Conservation (phyloP, 192 early-diverging fungal species). For the Oehlia diaphana region DNA sequence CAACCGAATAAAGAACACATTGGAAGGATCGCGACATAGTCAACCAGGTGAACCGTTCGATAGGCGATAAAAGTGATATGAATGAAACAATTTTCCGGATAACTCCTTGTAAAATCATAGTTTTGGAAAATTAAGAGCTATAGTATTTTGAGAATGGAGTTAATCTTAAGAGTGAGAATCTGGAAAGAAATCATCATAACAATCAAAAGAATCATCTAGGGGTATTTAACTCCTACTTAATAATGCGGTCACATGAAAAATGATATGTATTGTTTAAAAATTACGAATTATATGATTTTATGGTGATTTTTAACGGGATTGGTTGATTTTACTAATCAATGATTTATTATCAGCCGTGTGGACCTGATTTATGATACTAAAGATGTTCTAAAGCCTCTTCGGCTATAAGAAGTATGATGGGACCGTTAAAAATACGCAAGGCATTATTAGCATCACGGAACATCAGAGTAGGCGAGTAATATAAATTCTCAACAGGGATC, state of each 20-base stretch:
- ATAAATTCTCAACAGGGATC: slow-evolving; percentile 11
- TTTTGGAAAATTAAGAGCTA: background rate
- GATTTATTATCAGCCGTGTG: slow-evolving; percentile 10
- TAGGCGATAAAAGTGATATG: slow-evolving; percentile 16
- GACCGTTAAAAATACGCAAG: background rate
- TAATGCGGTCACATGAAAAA: background rate
- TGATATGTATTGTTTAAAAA: slow-evolving; percentile 7
- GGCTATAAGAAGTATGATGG: slow-evolving; percentile 4
- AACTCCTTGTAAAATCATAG: slow-evolving; percentile 20
- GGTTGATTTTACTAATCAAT: slow-evolving; percentile 1
- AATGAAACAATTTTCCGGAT: slow-evolving; percentile 18
- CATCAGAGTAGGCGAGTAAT: slow-evolving; percentile 4
- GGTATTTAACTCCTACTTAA: slow-evolving; percentile 16
- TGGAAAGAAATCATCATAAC: background rate
- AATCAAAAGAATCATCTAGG: background rate
- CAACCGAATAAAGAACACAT: slow-evolving; percentile 9
- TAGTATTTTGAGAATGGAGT: too few species aligned
- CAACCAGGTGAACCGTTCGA: slow-evolving; percentile 20
- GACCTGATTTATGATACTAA: slow-evolving; percentile 7
- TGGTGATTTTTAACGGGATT: slow-evolving; percentile 12
- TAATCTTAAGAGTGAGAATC: background rate
- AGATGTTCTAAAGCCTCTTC: slow-evolving; percentile 1
- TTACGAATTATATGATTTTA: slow-evolving; percentile 7
- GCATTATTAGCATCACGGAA: slow-evolving; percentile 15
- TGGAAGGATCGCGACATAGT: slow-evolving; percentile 14